These are phyloP conservation scores for Graphiopsis chlorocephala DNA, from an alignment of 2,329 filamentous ascomycete genomes.

Conservation along the genomic window DNA sequence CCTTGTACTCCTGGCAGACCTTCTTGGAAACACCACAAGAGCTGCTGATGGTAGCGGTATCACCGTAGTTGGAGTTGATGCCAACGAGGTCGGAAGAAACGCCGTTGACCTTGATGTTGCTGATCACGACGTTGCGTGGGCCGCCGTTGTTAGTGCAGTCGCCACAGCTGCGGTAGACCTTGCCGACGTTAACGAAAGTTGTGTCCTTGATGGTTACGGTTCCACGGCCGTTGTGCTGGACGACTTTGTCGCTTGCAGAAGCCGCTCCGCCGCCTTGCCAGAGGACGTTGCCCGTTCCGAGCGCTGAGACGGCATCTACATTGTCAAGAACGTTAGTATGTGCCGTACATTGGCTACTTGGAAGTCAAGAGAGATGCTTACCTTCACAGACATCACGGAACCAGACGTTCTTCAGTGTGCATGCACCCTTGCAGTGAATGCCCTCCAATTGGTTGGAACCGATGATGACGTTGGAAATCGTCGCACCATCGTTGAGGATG, in stretches of 20 bases:
- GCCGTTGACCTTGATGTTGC: conserved; percentile 21
- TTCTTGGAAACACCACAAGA: conserved; percentile 21
- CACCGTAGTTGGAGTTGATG: conserved; percentile 22
- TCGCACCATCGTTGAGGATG: conserved; percentile 51
- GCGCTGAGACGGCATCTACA: conserved; percentile 36
- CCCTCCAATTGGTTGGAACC: conserved; percentile 51
- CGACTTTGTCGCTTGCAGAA: conserved; percentile 39
- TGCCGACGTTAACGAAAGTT: conserved; percentile 8
- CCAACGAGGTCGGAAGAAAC: conserved; percentile 20
- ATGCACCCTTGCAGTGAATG: conserved; percentile 51
- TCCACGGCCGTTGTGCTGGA: conserved; percentile 45
- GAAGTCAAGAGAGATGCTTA: conserved; percentile 3
- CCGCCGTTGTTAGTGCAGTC: conserved; percentile 17
- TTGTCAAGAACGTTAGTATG: not conserved
- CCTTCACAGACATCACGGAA: conserved; percentile 41
- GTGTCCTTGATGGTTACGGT: conserved; percentile 28
- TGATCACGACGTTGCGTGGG: conserved; percentile 20
- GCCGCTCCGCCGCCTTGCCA: conserved; percentile 8
- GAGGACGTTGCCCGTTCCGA: conserved; percentile 36
- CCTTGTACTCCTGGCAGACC: conserved; percentile 21
- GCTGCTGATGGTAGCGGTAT: conserved; percentile 20
- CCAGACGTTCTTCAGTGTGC: conserved; percentile 49
- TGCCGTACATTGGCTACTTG: not conserved
- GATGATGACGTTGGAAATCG: conserved; percentile 54
- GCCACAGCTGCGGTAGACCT: conserved; percentile 13